A percentile compares a stretch with the other conserved stretches of the same genome.
These are phyloP conservation scores for Hypoxylon cercidicola DNA, from an alignment of 495 filamentous ascomycete genomes.

Conservation along the genomic window DNA sequence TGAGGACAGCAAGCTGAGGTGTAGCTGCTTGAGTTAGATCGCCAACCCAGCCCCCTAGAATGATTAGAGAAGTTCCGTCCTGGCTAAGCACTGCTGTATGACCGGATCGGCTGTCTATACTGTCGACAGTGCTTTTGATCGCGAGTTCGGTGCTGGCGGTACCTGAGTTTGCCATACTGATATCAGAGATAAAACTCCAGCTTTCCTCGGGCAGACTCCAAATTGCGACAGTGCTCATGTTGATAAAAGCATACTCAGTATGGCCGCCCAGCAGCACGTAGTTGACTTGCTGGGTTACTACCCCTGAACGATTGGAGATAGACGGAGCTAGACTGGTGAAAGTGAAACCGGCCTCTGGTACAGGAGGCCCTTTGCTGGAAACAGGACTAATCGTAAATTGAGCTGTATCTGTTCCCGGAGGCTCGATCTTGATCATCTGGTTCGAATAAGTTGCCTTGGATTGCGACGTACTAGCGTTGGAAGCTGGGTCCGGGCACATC, in stretches of 20 bases:
- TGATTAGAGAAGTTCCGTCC: conserved; percentile 77
- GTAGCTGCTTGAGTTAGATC: conserved; percentile 75
- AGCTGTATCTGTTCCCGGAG: conserved; percentile 46
- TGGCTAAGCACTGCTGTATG: conserved; percentile 83
- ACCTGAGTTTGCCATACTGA: conserved; percentile 59
- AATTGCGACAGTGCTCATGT: conserved; percentile 90
- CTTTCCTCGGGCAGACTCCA: conserved; percentile 86
- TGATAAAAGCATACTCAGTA: conserved; percentile 83
- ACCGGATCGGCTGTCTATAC: conserved; percentile 81
- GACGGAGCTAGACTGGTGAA: conserved; percentile 74
- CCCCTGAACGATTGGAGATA: conserved; percentile 65
- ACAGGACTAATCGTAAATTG: conserved; percentile 40
- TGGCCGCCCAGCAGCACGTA: conserved; percentile 90
- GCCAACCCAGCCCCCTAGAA: conserved; percentile 93
- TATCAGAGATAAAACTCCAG: conserved; percentile 77
- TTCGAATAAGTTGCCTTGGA: conserved; percentile 79
- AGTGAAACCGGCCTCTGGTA: conserved; percentile 87
- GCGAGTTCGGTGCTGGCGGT: conserved; percentile 44
- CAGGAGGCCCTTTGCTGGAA: conserved; percentile 59
- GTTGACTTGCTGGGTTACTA: conserved; percentile 71
- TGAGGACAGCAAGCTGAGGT: conserved; percentile 81
- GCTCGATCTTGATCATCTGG: conserved; percentile 69
- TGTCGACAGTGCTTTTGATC: conserved; percentile 40
- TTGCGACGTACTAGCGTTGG: conserved; percentile 63
- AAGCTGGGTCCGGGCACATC: conserved; percentile 76